Base-by-base conservation (phyloP, 345 rosid genomes). In the Pugionium dolabratum region DNA sequence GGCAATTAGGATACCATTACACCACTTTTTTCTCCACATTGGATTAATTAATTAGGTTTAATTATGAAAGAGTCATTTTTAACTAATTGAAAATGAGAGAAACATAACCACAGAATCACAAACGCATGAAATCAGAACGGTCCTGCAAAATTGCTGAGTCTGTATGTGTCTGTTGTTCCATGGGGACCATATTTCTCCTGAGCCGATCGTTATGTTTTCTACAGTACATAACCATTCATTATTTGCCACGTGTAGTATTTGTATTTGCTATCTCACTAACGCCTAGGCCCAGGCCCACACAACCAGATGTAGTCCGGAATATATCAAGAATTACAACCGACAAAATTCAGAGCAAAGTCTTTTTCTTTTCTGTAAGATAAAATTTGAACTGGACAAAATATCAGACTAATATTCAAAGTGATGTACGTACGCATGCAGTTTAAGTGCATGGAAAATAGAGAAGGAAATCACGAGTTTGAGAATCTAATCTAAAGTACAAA, bases 181-280 rank as follows among this genome's bases (percentile, higher is more conserved):
- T 44, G 46, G 67, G 65, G 70, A 64, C 70, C 59, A 64, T 55
- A 56, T 18, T 31, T 71, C 75, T 41, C 43, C 75, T 71, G 75
- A 1, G 40, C 0, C 62, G 64, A 42, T 71, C 70, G 52, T 34
- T 49, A 32, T 45, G 32, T 36, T 63, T 25, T n/a, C 58, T n/a
- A 71, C 45, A 6, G 55, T 71, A 47, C 52, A 55, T 51, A 52
- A 33, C 69, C 64, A 63, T 1, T 63, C 9, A n/a, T 0, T 4
- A 0, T 25, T 6, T 6, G 37, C 32, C 73, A 60, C 74, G 61
- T 58, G 59, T 49, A 1, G 1, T 31, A 9, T 18, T 10, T 57
- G 26, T 25, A 58, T 42, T 6, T 48, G n/a, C n/a, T n/a, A n/a
- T n/a, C n/a, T n/a, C n/a, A n/a, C n/a, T n/a, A n/a, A 9, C 4